These are phyloP conservation scores for Cryptococcus neoformans DNA, from an alignment of 1,284 basidiomycete species.

Conservation along the genomic window DNA sequence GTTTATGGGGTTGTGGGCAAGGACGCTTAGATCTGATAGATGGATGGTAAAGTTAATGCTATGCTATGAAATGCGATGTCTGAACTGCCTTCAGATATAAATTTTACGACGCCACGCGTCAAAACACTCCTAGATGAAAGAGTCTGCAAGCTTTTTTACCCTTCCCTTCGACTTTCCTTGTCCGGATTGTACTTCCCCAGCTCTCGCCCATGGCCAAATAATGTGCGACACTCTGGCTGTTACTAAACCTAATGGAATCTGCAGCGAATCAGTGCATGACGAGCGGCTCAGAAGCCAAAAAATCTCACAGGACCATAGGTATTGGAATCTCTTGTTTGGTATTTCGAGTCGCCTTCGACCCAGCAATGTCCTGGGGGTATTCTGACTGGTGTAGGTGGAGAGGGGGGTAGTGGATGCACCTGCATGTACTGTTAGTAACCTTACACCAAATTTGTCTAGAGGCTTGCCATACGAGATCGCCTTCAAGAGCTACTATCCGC, in stretches of 20 bases:
- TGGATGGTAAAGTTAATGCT: background rate
- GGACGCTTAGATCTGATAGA: background rate
- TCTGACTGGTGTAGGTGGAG: conserved; percentile 39
- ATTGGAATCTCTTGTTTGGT: conserved; percentile 52
- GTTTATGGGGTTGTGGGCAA: conserved; percentile 32
- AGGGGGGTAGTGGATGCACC: conserved; percentile 47
- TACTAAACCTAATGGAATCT: conserved; percentile 51
- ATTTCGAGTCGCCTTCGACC: conserved; percentile 56
- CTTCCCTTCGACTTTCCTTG: conserved; percentile 32
- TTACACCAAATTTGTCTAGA: background rate
- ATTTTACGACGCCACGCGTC: background rate
- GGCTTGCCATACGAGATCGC: conserved; percentile 48
- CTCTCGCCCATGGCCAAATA: conserved; percentile 48
- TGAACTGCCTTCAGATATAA: background rate
- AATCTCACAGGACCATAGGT: conserved; percentile 54
- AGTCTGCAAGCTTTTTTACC: conserved; percentile 17
- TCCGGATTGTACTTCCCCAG: conserved; percentile 21
- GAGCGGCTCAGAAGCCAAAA: background rate
- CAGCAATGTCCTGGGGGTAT: conserved; percentile 52
- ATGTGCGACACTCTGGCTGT: conserved; percentile 48
- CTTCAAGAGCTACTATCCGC: conserved; percentile 54
- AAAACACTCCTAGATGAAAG: background rate
- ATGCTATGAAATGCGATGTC: background rate
- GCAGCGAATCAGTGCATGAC: background rate
- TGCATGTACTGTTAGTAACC: conserved; percentile 2